Evolutionary conservation across 306 rosid species (phyloP), one percentile per base, ranked within the genome.

Genomic region (Cucurbita argyrosperma): DNA sequence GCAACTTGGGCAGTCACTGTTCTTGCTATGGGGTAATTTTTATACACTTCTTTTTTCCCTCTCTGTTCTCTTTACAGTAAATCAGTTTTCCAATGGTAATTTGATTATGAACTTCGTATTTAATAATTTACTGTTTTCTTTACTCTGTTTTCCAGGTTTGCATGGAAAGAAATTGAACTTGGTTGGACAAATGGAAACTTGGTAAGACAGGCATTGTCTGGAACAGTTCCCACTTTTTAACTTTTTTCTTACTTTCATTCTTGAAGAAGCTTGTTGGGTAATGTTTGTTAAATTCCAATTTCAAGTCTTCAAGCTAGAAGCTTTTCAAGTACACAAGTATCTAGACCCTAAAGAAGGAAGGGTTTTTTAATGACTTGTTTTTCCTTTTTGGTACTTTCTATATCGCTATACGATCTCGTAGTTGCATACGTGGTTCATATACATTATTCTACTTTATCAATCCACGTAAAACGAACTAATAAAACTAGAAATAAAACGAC

Each of bases 11-110:
- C 90, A 47, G 85, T 94, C 77, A 91, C 96, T 70, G 73, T 91
- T 54, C 85, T 94, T 13, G 91, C 99, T 79, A 85, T 89, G 99
- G 99, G 99, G 99, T 94, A 11, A 74, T 71, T 46, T 66, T 37
- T 39, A 49, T 23, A 11, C 9, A 69, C 5, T 71, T 35, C 61
- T 72, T 45, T 10, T 39, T 60, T 60, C n/a, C 7, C 4, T 35
- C 64, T 58, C 12, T 37, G 35, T 11, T 23, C 26, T 26, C 23
- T 9, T 56, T 21, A 4, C 4, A 49, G 42, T 10, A 19, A 50
- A 6, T 49, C 69, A 18, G 18, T 60, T 57, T 40, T 37, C 15
- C 74, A 69, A 35, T 13, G 42, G 42, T 10, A 30, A 57, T 14
- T 16, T 49, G 42, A 51, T 47, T 23, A n/a, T 61, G 43, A 74